Percentiles rank a stretch among this genome's conserved stretches.
Conservation (phyloP, 352 stramenopile species). For the Pythium scleroteichum region DNA sequence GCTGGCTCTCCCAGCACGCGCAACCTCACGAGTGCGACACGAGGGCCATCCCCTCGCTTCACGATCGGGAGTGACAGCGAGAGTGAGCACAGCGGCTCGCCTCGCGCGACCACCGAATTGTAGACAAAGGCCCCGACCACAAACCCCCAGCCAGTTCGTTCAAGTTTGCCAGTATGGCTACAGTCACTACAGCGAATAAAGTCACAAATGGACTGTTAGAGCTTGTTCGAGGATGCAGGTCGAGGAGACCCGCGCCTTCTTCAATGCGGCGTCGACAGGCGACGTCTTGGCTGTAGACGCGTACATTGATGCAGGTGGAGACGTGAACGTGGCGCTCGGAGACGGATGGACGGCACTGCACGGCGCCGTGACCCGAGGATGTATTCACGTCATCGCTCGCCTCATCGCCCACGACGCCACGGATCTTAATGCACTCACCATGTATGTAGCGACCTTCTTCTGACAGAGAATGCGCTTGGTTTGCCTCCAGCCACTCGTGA, state of each 20-base stretch:
- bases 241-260: slow-evolving; percentile 29
- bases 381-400: slow-evolving; percentile 39
- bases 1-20: background rate
- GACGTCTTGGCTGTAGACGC: slow-evolving; percentile 39
- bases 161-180: slow-evolving; percentile 17
- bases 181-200: slow-evolving; percentile 22
- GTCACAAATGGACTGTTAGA: background rate
- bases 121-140: background rate
- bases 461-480: no score
- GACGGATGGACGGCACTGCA: slow-evolving; percentile 75
- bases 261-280: slow-evolving; percentile 48
- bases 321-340: slow-evolving; percentile 59
- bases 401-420: slow-evolving; percentile 39
- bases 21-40: background rate
- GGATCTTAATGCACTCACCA: slow-evolving; percentile 60
- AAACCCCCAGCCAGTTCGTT: background rate
- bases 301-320: slow-evolving; percentile 34
- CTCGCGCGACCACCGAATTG: slow-evolving; percentile 18
- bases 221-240: no score
- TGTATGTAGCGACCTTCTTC: no score
- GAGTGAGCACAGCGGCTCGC: slow-evolving; percentile 27
- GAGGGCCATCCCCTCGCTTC: slow-evolving; percentile 21
- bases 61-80: slow-evolving; percentile 35
- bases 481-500: no score
- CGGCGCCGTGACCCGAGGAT: slow-evolving; percentile 56